phyloP scores from a whole-genome alignment of 495 filamentous ascomycete species.

The Xylaria intraflava region DNA sequence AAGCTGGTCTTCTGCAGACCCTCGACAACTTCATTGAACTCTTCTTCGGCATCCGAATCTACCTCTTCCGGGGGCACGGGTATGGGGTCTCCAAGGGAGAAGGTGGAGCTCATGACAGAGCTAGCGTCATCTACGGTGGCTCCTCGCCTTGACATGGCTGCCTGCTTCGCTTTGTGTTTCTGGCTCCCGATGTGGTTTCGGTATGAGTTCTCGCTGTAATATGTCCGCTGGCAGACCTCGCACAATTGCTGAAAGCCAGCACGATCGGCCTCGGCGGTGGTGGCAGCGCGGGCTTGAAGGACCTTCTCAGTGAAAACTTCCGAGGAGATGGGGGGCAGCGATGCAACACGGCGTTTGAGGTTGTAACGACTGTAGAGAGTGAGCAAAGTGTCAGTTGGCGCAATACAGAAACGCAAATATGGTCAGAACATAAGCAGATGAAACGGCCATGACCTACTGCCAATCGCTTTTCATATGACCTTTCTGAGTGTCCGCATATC shows the following conservation, averaged over 20 bases:
- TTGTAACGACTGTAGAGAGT: conserved; percentile 73
- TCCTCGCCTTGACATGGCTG: conserved; percentile 24
- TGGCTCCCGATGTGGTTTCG: conserved; percentile 86
- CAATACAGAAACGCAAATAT: conserved; percentile 1
- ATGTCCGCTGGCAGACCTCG: conserved; percentile 78
- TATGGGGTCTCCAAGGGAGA: conserved; percentile 80
- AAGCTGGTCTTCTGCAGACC: conserved; percentile 68
- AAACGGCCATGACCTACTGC: conserved; percentile 62
- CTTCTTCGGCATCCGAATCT: conserved; percentile 60
- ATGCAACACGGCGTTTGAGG: conserved; percentile 89
- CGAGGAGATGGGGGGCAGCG: conserved; percentile 83
- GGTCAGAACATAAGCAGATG: not conserved
- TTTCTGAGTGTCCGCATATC: conserved; percentile 85
- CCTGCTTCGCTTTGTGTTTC: conserved; percentile 73
- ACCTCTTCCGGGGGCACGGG: conserved; percentile 43
- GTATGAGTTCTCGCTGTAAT: conserved; percentile 93
- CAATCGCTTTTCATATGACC: conserved; percentile 96
- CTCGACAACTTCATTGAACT: conserved; percentile 73
- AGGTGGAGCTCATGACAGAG: conserved; percentile 85
- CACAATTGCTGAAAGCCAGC: conserved; percentile 84
- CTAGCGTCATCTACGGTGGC: conserved; percentile 59
- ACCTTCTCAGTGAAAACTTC: conserved; percentile 96
- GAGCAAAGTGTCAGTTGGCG: conserved; percentile 11
- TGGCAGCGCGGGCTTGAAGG: conserved; percentile 78
- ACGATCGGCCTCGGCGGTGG: conserved; percentile 76